Evolutionary conservation across 2,329 filamentous ascomycete genomes (phyloP).

Genomic region (Hypoxylon sp.): DNA sequence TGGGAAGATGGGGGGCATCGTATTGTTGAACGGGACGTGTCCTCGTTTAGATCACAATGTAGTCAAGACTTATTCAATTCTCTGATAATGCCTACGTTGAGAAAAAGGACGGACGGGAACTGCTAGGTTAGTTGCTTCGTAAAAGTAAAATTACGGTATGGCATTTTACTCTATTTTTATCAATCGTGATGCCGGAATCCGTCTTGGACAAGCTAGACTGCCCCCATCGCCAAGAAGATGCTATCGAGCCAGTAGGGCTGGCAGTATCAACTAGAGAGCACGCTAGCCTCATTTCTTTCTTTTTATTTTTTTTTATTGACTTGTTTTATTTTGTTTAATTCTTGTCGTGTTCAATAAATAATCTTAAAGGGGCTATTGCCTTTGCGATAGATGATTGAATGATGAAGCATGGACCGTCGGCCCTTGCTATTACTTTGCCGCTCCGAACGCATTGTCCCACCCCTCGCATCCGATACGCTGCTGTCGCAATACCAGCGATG

Average conservation of each 20-base stretch:
- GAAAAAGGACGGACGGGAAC: neutral
- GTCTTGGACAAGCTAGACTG: constrained; percentile 25
- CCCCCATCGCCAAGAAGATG: constrained; percentile 23
- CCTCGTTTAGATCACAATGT: constrained; percentile 4
- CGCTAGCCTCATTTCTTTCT: constrained; percentile 17
- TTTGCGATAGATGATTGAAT: neutral
- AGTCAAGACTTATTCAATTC: neutral
- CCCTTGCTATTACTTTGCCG: constrained; percentile 22
- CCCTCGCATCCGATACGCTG: constrained; percentile 32
- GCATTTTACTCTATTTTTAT: constrained; percentile 26
- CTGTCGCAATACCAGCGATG: constrained; percentile 25
- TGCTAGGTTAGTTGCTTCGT: constrained; percentile 12
- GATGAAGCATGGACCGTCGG: constrained; percentile 19
- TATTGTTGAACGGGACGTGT: neutral
- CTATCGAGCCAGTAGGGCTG: constrained; percentile 25
- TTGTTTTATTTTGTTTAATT: neutral
- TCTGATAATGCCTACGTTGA: constrained; percentile 4
- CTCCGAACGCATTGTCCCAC: constrained; percentile 37
- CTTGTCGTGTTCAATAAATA: constrained; percentile 6
- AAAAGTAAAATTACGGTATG: constrained; percentile 35
- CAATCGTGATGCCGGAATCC: constrained; percentile 32
- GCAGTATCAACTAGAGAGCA: constrained; percentile 13
- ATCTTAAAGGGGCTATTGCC: constrained; percentile 12
- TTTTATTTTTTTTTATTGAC: neutral
- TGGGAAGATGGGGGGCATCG: neutral